These are phyloP conservation scores for Cenchrus americanus DNA, from an alignment of 176 grass and related monocot genomes.

Conservation along the genomic window DNA sequence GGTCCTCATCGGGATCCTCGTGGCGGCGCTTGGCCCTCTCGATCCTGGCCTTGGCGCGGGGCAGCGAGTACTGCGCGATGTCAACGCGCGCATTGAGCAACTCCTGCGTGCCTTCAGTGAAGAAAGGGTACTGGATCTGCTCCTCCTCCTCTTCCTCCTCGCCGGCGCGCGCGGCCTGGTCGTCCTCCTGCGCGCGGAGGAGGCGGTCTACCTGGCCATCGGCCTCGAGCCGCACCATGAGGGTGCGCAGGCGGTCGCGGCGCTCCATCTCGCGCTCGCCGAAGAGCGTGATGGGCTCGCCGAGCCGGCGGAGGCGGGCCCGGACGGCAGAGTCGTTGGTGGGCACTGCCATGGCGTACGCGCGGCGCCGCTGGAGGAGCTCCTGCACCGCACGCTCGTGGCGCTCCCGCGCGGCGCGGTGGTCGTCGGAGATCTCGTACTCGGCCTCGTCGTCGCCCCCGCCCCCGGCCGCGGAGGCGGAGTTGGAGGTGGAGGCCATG, in stretches of 20 bases:
- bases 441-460: slow-evolving; percentile 48
- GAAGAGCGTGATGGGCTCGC: slow-evolving; percentile 85
- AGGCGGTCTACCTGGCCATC: slow-evolving; percentile 76
- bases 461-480: neutral
- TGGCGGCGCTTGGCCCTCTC: slow-evolving; percentile 74
- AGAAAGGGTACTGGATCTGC: slow-evolving; percentile 84
- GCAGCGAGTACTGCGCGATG: slow-evolving; percentile 68
- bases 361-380: slow-evolving; percentile 79
- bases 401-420: slow-evolving; percentile 81
- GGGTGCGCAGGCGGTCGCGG: slow-evolving; percentile 74
- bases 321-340: slow-evolving; percentile 90
- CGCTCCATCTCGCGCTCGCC: slow-evolving; percentile 95
- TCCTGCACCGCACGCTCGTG: slow-evolving; percentile 97
- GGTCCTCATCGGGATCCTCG: slow-evolving; percentile 85
- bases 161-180: slow-evolving; percentile 50
- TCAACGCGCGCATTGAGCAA: slow-evolving; percentile 66
- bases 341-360: slow-evolving; percentile 95
- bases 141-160: slow-evolving; percentile 59
- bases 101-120: slow-evolving; percentile 79
- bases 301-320: slow-evolving; percentile 75
- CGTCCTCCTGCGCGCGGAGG: slow-evolving; percentile 74
- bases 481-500: slow-evolving; percentile 24
- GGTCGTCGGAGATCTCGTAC: slow-evolving; percentile 85
- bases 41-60: slow-evolving; percentile 65
- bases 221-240: slow-evolving; percentile 85